Base-by-base conservation (phyloP, 2,329 filamentous ascomycete genomes). In the Aspergillus awamori region DNA sequence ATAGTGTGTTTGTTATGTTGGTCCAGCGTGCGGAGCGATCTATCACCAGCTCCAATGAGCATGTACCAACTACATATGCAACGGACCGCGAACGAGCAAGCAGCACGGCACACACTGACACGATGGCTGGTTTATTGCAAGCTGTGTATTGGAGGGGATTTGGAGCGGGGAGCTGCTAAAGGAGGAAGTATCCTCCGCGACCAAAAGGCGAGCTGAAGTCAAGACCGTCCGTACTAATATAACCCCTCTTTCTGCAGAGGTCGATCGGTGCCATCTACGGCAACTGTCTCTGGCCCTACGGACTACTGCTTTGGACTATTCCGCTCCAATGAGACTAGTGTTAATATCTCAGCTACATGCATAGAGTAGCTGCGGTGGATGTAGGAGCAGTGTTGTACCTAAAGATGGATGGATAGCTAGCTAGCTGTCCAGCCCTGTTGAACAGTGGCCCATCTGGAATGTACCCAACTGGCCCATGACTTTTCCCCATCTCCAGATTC, bases 381-480 rank as follows among this genome's bases (percentile, higher is more conserved):
- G 47, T 51, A 51, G 47, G 22, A 26, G 11, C 15, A n/a, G 24
- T 8, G 11, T 5, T 11, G 13, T 49, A 24, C 45, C 24, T 28
- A 24, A 8, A 28, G 22, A 36, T 36, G 33, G 33, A 36, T 6
- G 33, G 33, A 36, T 13, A 36, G 33, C 33, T 6, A 11, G 33
- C 13, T 13, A 36, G 33, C 33, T 36, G 47, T 30, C 47, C 26
- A 51, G 47, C n/a, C 8, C 26, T 45, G 24, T 43, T 38, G 8
- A 15, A 20, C 8, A 61, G 57, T 53, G 58, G 55, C 28, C 48
- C 30, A 41, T 30, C 39, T 17, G 33, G 30, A 51, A 53, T 45
- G 56, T 48, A 55, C 36, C 33, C 43, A 28, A 36, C 11, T 33
- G 26, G 49, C 47, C 39, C 17, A 56, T 52, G 51, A 17, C 24